Evolutionary conservation across 768 basidiomycete genomes (phyloP), one percentile per base, ranked within the genome.

Genomic region (Suillus weaverae): DNA sequence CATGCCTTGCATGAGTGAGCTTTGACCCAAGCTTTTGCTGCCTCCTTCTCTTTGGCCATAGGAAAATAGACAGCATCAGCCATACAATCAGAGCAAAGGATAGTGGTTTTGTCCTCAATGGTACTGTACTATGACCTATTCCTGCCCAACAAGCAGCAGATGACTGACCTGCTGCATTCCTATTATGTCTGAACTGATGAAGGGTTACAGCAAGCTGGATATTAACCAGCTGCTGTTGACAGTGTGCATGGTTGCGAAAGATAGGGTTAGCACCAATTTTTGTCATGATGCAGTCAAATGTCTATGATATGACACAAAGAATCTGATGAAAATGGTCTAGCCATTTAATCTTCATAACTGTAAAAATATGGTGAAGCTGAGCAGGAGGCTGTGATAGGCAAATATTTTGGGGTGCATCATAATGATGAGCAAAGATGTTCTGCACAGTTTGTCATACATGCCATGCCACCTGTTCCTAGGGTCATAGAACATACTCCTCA

Each of bases 131-230:
- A 44, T 72, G 71, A 0, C 71, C 71, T 38, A 72, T 20, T 0
- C 82, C 81, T 11, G 80, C 72, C 81, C 80, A 82, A 14, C 71
- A 64, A 1, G 77, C 76, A 9, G 82, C 75, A n/a, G 70, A 55
- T 36, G 73, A 65, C 5, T 77, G 44, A 14, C 70, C 63, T 2
- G 76, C 73, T 20, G 74, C 78, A 77, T 81, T 83, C 22, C 82
- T 80, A 69, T 71, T 70, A 62, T 81, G 80, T 0, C 82, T 79
- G 69, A 81, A 80, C 1, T 75, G 69, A 55, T 73, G 81, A 9
- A 83, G 77, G 11, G 74, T 61, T 30, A 83, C 76, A 0, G 79
- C 79, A 13, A 83, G 64, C 60, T 82, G 79, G 3, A 55, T 9
- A 11, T 72, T 69, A 18, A 77, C 61, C 20, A 73, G 67, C 18